Base-by-base conservation (phyloP, 805 yeast species). In the Kazachstania psychrophila region DNA sequence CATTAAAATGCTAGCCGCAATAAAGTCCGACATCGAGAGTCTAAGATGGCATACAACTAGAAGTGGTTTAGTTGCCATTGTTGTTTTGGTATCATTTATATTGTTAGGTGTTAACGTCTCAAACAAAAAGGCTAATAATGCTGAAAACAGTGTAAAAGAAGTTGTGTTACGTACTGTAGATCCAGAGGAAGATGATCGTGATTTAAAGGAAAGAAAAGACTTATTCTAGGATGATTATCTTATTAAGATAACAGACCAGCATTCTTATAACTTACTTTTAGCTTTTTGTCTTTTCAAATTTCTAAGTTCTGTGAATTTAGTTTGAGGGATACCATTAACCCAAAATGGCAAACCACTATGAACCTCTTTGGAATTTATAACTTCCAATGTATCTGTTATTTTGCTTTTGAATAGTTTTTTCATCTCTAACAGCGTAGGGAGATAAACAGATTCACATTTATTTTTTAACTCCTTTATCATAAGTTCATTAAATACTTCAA, bases 1-100 rank as follows among this genome's bases (percentile, higher is more conserved):
- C 17, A 82, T 92, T 4, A 82, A 82, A 46, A 69, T 92, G 47
- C 75, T 78, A 42, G 77, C 92, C 23, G 92, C 84, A 6, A 72
- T 87, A 54, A 75, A 85, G 52, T 79, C 92, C 0, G 92, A 86
- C 39, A 83, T 86, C 39, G 98, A 89, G 60, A 75, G 79, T 40
- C 68, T 89, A 42, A 69, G 97, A 49, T 89, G 98, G 98, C 86
- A 85, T 52, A 75, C 89, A 31, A 87, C 96, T 2, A 69, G 96
- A 39, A 73, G 92, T 56, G 96, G 96, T 8, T 64, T 92, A 23
- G 66, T 83, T 30, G 84, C 92, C 2, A 78, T 87, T 23, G 59
- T 82, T 16, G 65, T 77, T 1, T 68, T 80, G 43, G 83, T 83
- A 1, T 72, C 75, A 38, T 66, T 75, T 16, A 67, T 78, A 4